Conservation (phyloP, 116 monocot species). For the Thalassia testudinum region DNA sequence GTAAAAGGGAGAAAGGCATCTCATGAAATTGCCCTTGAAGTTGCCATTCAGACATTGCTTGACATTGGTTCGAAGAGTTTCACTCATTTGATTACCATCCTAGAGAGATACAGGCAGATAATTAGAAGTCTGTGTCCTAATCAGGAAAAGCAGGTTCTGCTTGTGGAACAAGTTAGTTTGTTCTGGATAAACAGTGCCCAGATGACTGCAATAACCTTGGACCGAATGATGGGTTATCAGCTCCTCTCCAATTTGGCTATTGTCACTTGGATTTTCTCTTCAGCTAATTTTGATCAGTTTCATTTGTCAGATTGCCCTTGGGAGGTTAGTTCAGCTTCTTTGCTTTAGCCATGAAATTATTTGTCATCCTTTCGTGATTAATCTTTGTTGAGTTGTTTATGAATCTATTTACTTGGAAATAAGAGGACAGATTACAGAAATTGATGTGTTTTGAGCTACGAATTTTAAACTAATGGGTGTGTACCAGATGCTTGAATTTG, state of each 20-base stretch:
- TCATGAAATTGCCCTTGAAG: conserved; percentile 64
- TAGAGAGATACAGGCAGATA: conserved; percentile 83
- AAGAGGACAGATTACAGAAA: too few species aligned
- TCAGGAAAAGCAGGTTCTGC: conserved; percentile 37
- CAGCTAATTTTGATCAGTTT: conserved; percentile 46
- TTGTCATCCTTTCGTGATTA: too few species aligned
- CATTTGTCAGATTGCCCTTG: conserved; percentile 83
- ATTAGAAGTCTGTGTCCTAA: conserved; percentile 50
- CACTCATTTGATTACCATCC: conserved; percentile 84
- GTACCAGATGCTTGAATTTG: too few species aligned
- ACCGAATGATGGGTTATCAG: conserved; percentile 89
- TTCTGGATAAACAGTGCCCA: conserved; percentile 90
- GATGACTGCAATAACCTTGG: conserved; percentile 75
- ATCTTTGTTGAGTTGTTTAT: too few species aligned
- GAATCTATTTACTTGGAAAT: too few species aligned
- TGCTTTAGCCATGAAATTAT: too few species aligned
- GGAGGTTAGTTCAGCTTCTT: conserved; percentile 88
- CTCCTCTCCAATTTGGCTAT: conserved; percentile 85
- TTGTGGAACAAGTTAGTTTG: conserved; percentile 63
- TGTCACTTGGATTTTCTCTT: conserved; percentile 82
- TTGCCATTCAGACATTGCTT: conserved; percentile 73
- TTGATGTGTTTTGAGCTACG: too few species aligned
- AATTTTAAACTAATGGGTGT: too few species aligned
- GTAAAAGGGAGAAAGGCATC: conserved; percentile 50
- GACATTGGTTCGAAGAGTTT: conserved; percentile 99